Evolutionary conservation across 2,329 filamentous ascomycete genomes (phyloP).

Genomic region (Claviceps quebecensis): DNA sequence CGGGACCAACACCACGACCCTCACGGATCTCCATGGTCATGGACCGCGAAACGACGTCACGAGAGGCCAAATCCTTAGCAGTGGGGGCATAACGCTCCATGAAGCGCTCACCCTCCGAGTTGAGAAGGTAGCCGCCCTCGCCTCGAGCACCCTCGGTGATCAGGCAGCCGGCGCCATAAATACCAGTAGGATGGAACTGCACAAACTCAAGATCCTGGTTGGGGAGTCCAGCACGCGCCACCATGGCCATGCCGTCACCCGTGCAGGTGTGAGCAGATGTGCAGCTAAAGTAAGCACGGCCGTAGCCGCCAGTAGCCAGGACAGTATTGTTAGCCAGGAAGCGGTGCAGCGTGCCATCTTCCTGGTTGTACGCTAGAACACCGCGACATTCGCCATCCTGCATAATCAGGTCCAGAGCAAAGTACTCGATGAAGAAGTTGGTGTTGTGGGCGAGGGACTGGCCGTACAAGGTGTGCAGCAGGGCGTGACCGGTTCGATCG

Average conservation of each 20-base stretch:
- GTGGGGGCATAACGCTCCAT: constrained; percentile 98
- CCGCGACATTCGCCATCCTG: constrained; percentile 92
- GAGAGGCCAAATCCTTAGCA: constrained; percentile 91
- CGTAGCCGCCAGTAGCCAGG: constrained; percentile 91
- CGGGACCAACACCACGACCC: constrained; percentile 87
- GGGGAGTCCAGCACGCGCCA: constrained; percentile 88
- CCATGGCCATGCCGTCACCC: constrained; percentile 99
- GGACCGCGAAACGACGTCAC: constrained; percentile 91
- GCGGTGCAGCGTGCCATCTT: constrained; percentile 93
- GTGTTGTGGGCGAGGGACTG: constrained; percentile 96
- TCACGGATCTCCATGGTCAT: constrained; percentile 99
- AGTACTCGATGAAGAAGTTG: constrained; percentile 99
- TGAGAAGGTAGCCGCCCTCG: constrained; percentile 94
- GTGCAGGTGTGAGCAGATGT: constrained; percentile 98
- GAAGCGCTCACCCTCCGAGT: constrained; percentile 96
- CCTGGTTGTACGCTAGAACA: constrained; percentile 95
- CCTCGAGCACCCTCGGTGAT: constrained; percentile 97
- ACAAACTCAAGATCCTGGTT: constrained; percentile 99
- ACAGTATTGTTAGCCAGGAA: constrained; percentile 97
- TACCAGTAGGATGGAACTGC: constrained; percentile 97
- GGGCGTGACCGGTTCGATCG: constrained; percentile 91
- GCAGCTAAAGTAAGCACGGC: constrained; percentile 95
- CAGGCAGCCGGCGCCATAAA: constrained; percentile 94
- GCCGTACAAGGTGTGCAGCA: constrained; percentile 96
- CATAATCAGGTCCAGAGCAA: constrained; percentile 94